Evolutionary conservation across 495 filamentous ascomycete genomes (phyloP).

Genomic region (Amorphotheca resinae): DNA sequence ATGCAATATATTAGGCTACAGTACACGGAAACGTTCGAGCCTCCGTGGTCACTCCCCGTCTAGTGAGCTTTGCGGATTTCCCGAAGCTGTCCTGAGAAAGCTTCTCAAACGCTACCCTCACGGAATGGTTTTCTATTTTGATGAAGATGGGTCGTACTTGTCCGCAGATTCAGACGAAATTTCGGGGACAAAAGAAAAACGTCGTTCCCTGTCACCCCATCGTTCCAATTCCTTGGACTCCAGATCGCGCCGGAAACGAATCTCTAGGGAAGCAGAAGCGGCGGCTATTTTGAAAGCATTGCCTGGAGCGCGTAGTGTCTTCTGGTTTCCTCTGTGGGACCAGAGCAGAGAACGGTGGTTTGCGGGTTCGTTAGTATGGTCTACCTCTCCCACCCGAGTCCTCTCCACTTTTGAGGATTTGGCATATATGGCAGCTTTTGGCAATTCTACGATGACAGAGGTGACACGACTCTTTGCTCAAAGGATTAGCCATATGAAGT

Average conservation of each 20-base stretch:
- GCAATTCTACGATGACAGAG: slow-evolving; percentile 41
- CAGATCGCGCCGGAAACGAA: slow-evolving; percentile 3
- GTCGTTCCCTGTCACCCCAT: no score
- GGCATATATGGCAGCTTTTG: slow-evolving; percentile 40
- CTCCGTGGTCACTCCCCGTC: slow-evolving; percentile 13
- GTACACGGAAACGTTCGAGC: slow-evolving; percentile 16
- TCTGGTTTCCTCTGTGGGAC: slow-evolving; percentile 58
- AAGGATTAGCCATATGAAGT: slow-evolving; percentile 39
- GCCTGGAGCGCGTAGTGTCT: slow-evolving; percentile 39
- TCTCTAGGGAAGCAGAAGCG: slow-evolving; percentile 15
- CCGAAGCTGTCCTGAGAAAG: slow-evolving; percentile 25
- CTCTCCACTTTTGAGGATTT: slow-evolving; percentile 37
- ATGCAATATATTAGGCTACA: slow-evolving; percentile 19
- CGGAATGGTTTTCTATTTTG: slow-evolving; percentile 31
- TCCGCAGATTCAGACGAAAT: slow-evolving; percentile 21
- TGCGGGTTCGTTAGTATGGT: slow-evolving; percentile 55
- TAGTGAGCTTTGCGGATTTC: slow-evolving; percentile 17
- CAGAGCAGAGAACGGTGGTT: slow-evolving; percentile 58
- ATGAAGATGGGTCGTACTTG: slow-evolving; percentile 25
- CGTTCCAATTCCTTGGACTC: neutral
- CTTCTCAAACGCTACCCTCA: slow-evolving; percentile 27
- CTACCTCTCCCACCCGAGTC: slow-evolving; percentile 27
- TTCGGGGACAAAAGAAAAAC: no score
- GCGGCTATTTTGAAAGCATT: slow-evolving; percentile 22
- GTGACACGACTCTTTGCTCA: slow-evolving; percentile 38